Evolutionary conservation across 306 rosid species (phyloP), one percentile per base, ranked within the genome.

Genomic region (Alnus glutinosa): DNA sequence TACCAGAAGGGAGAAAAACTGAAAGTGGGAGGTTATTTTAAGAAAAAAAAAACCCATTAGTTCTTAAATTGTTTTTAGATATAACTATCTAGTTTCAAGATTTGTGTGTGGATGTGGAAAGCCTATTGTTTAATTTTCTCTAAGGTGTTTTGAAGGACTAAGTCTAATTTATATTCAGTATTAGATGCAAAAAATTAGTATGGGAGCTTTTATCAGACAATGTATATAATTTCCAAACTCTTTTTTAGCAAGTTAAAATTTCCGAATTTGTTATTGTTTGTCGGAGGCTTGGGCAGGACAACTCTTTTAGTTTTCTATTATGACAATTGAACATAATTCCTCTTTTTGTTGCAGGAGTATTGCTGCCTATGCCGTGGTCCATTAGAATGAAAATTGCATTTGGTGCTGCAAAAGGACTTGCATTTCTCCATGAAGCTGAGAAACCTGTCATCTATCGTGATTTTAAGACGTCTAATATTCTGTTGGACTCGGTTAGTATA

Each of bases 401-500:
- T 73, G 97, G 99, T 1, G 98, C 99, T 64, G 99, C 98, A 4
- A 93, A 93, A 73, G 99, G 97, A 59, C 99, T 96, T 58, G 98
- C 99, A 48, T 93, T 96, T 89, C 99, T 96, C 74, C 99, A 96
- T 52, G 99, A 96, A 67, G 98, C 98, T 10, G 90, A 96, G 76
- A 91, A 95, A 83, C 98, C 99, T 0, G 99, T 96, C 76, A 96
- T 96, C 81, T 96, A 91, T 89, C 98, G 99, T 44, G 99, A 96
- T 83, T 96, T 96, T 67, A 96, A 93, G 87, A 96, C 99, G 18
- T 93, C 99, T 15, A 93, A 96, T 74, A 96, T 96, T 82, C 87
- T 96, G 76, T 84, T 96, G 71, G 99, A 96, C 75, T 68, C 23
- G 99, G 98, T 96, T 51, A 67, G 91, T 70, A 52, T 50, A 55